A percentile compares a stretch with the other conserved stretches of the same genome.
These are phyloP conservation scores for Rhizopogon vulgaris DNA, from an alignment of 768 basidiomycete genomes.

Conservation along the genomic window DNA sequence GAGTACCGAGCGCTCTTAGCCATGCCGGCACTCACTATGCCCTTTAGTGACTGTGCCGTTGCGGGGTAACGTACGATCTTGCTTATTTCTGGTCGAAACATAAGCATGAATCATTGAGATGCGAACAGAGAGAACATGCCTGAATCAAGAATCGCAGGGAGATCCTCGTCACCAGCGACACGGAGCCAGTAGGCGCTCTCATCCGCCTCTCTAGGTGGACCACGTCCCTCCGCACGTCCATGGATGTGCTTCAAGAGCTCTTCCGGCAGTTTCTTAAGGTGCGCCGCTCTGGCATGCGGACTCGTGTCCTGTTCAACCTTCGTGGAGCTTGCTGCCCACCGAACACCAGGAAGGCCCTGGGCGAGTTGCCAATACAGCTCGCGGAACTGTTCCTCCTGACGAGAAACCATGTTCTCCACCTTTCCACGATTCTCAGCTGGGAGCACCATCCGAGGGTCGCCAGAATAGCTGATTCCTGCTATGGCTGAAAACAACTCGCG, in stretches of 20 bases:
- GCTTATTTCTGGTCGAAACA: slow-evolving; percentile 51
- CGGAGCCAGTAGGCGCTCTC: slow-evolving; percentile 72
- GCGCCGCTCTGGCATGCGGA: slow-evolving; percentile 61
- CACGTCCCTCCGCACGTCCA: slow-evolving; percentile 22
- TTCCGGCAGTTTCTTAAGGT: slow-evolving; percentile 74
- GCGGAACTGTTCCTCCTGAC: slow-evolving; percentile 77
- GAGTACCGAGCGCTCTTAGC: slow-evolving; percentile 75
- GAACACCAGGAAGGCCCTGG: slow-evolving; percentile 72
- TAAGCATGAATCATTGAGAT: not conserved
- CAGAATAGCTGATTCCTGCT: slow-evolving; percentile 78
- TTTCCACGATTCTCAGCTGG: slow-evolving; percentile 94
- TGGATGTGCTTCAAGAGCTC: slow-evolving; percentile 55
- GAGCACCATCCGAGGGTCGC: slow-evolving; percentile 91
- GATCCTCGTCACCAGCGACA: slow-evolving; percentile 57
- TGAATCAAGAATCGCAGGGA: slow-evolving; percentile 46
- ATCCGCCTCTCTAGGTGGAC: slow-evolving; percentile 47
- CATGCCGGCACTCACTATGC: slow-evolving; percentile 75
- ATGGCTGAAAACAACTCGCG: slow-evolving; percentile 79
- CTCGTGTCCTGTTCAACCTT: slow-evolving; percentile 71
- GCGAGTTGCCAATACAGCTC: slow-evolving; percentile 81
- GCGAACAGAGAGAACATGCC: slow-evolving; percentile 33
- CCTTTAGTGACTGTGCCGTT: slow-evolving; percentile 79
- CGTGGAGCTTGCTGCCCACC: slow-evolving; percentile 50
- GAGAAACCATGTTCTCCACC: slow-evolving; percentile 86
- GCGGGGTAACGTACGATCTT: slow-evolving; percentile 80